phyloP scores from a whole-genome alignment of 1,284 basidiomycete species.

The Ustilago xerochloae region DNA sequence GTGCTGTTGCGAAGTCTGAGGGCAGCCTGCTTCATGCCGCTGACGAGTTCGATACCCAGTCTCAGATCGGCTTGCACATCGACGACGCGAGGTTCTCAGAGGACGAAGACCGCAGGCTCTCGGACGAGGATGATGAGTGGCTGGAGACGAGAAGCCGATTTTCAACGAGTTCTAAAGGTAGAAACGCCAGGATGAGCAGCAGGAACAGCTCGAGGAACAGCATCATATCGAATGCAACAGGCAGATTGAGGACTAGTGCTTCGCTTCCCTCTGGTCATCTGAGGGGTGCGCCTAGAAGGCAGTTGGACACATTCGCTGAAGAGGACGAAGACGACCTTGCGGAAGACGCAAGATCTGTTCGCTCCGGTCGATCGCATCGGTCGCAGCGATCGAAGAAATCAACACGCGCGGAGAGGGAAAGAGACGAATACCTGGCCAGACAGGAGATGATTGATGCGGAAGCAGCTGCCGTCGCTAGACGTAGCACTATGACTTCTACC shows the following conservation, averaged over 20 bases:
- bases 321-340: slow-evolving; percentile 38
- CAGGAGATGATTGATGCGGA: slow-evolving; percentile 22
- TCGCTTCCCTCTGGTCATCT: slow-evolving; percentile 37
- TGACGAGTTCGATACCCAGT: slow-evolving; percentile 20
- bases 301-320: slow-evolving; percentile 40
- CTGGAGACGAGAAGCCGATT: slow-evolving; percentile 30
- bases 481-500: not conserved
- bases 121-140: slow-evolving; percentile 34
- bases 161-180: slow-evolving; percentile 14
- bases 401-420: slow-evolving; percentile 39
- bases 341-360: slow-evolving; percentile 17
- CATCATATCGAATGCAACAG: slow-evolving; percentile 35
- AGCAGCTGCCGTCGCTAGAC: not conserved
- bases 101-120: slow-evolving; percentile 12
- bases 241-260: slow-evolving; percentile 24
- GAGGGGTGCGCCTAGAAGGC: slow-evolving; percentile 11
- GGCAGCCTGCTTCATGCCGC: slow-evolving; percentile 17
- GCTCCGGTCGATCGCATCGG: slow-evolving; percentile 16
- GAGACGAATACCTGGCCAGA: slow-evolving; percentile 42
- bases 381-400: slow-evolving; percentile 22
- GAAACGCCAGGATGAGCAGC: slow-evolving; percentile 12
- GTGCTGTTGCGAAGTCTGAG: slow-evolving; percentile 44
- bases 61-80: slow-evolving; percentile 26
- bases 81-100: slow-evolving; percentile 25
- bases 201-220: slow-evolving; percentile 22